Conservation (phyloP, 179 eudicot species). For the Beta lomatogona region DNA sequence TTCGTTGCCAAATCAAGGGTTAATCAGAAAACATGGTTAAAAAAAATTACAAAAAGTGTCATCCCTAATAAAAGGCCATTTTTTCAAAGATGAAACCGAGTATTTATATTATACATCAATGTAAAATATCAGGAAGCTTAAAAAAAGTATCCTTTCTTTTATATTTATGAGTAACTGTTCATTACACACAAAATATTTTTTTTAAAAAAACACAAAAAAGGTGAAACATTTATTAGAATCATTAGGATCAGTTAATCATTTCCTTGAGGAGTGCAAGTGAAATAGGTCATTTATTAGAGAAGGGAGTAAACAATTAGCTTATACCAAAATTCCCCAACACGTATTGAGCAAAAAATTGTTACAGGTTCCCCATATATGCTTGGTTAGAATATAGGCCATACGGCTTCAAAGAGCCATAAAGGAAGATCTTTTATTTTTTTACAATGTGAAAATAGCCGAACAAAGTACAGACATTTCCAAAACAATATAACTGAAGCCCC, state of each 20-base stretch:
- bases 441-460: too few relatives aligned
- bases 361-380: too few relatives aligned
- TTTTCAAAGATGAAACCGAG: background rate
- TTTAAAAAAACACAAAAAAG: background rate
- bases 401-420: too few relatives aligned
- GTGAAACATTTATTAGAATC: background rate
- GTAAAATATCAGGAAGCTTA: background rate
- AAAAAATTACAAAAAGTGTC: too few relatives aligned
- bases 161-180: background rate
- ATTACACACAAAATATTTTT: background rate
- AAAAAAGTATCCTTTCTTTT: background rate
- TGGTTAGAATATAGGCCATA: too few relatives aligned
- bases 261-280: background rate
- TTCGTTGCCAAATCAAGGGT: constrained; percentile 2
- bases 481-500: too few relatives aligned
- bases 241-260: background rate
- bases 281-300: background rate
- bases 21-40: background rate
- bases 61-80: background rate
- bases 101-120: background rate
- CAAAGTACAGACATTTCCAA: too few relatives aligned
- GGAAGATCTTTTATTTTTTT: too few relatives aligned
- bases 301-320: background rate
- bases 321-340: background rate
- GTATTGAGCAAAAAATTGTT: too few relatives aligned